Base-by-base conservation (phyloP, 2,329 filamentous ascomycete species). In the Stagonosporopsis tanaceti region DNA sequence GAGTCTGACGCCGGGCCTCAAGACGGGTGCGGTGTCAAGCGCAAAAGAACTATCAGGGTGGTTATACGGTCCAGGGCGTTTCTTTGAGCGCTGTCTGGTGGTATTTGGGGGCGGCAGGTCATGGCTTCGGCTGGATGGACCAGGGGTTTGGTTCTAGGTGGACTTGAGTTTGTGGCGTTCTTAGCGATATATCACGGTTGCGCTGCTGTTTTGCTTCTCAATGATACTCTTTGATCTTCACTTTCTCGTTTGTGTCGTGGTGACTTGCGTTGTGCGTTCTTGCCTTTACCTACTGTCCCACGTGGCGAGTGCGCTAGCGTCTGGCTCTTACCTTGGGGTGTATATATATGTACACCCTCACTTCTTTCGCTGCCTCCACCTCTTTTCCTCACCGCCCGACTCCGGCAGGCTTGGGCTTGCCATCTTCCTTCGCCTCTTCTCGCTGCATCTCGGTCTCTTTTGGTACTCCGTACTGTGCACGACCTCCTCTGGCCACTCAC, bases 21-120 rank as follows among this genome's bases (percentile, higher is more conserved):
- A 20, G 61, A 47, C 20, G 60, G 53, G 6, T 61, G 63, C 51
- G 69, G 64, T 15, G 20, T 73, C 4, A 70, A 65, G 57, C 57
- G 72, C 57, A 71, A 65, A 53, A 59, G 67, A 50, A 73, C 70
- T 53, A 67, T 75, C 35, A 59, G 70, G 47, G 65, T 73, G 37
- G 57, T 74, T 47, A 74, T 75, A n/a, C 40, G 71, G 63, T 72
- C 68, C 12, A 66, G 72, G 70, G 72, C 72, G 66, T 75, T 75
- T 60, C 61, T 75, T 57, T 74, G 58, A 63, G 47, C 22, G 40
- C 12, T 30, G 39, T 44, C 17, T 6, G 9, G 12, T 17, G 30
- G 12, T 32, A 6, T 6, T 3, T 6, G 8, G 6, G 1, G 14
- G 20, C 17, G 42, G 20, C 12, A 30, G 38, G 37, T 37, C 25